phyloP scores from a whole-genome alignment of 768 basidiomycete genomes.

The Boletus rubroflammeus region DNA sequence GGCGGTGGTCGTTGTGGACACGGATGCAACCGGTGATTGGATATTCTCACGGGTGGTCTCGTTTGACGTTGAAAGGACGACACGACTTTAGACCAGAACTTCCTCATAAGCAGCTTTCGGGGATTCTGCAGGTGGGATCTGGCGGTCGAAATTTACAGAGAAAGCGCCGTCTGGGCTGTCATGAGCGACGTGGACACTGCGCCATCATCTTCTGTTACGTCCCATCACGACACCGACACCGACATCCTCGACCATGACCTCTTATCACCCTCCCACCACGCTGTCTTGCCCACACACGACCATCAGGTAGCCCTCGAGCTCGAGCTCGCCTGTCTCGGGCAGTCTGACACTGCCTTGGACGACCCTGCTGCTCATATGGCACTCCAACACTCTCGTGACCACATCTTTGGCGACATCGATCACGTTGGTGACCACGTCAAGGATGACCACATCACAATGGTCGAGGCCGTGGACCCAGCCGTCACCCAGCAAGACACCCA shows the following conservation, averaged over 20 bases:
- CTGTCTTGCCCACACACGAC: conserved; percentile 27
- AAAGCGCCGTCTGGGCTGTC: conserved; percentile 27
- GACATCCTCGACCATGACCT: conserved; percentile 33
- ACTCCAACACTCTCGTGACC: conserved; percentile 31
- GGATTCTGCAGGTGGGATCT: conserved; percentile 19
- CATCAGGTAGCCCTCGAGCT: conserved; percentile 31
- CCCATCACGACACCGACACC: conserved; percentile 27
- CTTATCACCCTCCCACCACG: conserved; percentile 32
- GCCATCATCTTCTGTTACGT: conserved; percentile 28
- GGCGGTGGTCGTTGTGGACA: background rate
- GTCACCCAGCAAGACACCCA: conserved; percentile 51
- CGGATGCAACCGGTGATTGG: conserved; percentile 12
- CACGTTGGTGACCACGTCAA: conserved; percentile 34
- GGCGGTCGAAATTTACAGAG: conserved; percentile 17
- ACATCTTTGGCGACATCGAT: conserved; percentile 31
- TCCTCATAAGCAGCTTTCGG: conserved; percentile 20
- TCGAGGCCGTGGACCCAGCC: conserved; percentile 37
- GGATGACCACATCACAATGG: conserved; percentile 31
- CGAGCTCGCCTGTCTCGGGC: conserved; percentile 27
- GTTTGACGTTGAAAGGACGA: conserved; percentile 24
- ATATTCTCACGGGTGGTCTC: conserved; percentile 21
- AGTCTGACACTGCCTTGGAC: conserved; percentile 26
- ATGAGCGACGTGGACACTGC: conserved; percentile 44
- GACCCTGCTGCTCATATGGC: conserved; percentile 27
- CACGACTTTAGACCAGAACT: conserved; percentile 17